phyloP scores from a whole-genome alignment of 2,329 filamentous ascomycete genomes.

The Curvularia sp. region DNA sequence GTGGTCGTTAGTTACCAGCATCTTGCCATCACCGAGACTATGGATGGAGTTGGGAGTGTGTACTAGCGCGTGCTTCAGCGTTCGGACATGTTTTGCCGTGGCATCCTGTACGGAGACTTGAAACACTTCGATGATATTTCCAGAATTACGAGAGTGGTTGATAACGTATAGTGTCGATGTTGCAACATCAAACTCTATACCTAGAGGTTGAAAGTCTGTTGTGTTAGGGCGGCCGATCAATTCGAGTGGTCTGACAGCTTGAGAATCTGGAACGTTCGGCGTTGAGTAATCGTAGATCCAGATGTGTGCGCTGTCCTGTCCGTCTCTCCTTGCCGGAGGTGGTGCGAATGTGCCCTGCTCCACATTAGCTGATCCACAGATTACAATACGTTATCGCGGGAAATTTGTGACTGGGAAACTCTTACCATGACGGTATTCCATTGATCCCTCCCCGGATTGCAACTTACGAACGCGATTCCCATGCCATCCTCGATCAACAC shows the following conservation, averaged over 20 bases:
- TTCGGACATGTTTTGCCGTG: conserved; percentile 39
- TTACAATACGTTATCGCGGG: not conserved
- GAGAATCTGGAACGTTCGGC: conserved; percentile 20
- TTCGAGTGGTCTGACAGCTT: conserved; percentile 34
- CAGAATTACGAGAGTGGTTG: conserved; percentile 48
- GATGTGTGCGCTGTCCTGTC: conserved; percentile 38
- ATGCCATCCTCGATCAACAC: conserved; percentile 47
- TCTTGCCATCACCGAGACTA: conserved; percentile 38
- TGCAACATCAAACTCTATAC: conserved; percentile 47
- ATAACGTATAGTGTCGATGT: conserved; percentile 50
- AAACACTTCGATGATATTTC: conserved; percentile 46
- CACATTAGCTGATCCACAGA: not conserved
- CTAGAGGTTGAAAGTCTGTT: conserved; percentile 53
- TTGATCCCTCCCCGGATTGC: conserved; percentile 52
- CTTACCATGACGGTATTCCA: conserved; percentile 57
- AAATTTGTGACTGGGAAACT: not conserved
- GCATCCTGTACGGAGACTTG: conserved; percentile 29
- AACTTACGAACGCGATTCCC: conserved; percentile 53
- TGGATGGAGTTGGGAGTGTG: conserved; percentile 52
- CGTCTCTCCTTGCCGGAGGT: conserved; percentile 13
- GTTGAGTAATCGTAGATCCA: conserved; percentile 51
- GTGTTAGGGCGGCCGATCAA: conserved; percentile 34
- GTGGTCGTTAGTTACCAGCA: conserved; percentile 55
- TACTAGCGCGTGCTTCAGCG: conserved; percentile 42
- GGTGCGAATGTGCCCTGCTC: conserved; percentile 40